Base-by-base conservation (phyloP, 2,329 filamentous ascomycete species). In the Fusarium sulawesiense region DNA sequence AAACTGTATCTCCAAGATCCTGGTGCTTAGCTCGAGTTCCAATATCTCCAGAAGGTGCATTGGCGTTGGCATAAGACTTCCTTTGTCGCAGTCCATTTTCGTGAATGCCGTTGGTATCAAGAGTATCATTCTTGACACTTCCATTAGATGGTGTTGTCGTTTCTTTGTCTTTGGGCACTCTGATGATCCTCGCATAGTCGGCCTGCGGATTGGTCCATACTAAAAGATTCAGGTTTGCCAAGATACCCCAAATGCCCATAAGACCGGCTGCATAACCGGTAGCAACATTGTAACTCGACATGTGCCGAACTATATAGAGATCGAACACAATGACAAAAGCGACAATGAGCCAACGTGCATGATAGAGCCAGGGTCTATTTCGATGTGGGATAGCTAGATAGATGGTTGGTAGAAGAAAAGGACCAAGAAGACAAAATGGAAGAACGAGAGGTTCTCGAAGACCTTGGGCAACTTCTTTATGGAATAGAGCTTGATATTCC, bases 341-440 rank as follows among this genome's bases (percentile, higher is more conserved):
- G 57, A 86, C 77, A 21, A 90, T 80, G 14, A 83, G 76, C 83
- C 85, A 89, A 51, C 80, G 73, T 32, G 82, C 80, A 11, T 73
- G 78, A 69, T 86, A 87, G 13, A 89, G 70, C 84, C 84, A 86
- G 7, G 83, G 83, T 11, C 83, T 80, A 3, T 79, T 77, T 32
- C 76, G 80, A 71, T 90, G 87, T 3, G 87, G 86, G 63, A 90
- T 80, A 50, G 84, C 78, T 16, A 91, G 82, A 76, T 88, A 91
- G 6, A 87, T 66, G 2, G 83, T 76, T 0, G 87, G 85, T 4
- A 91, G 57, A 44, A 88, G 49, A 46, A 85, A 79, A 29, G 82
- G 74, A 6, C 82, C 84, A 23, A 87, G 62, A 9, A 89, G 61
- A 58, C 82, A 79, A 60, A 86, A 84, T 0, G 87, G 88, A 10